Evolutionary conservation across 139 green algal genomes (phyloP), one percentile per base, ranked within the genome.

Genomic region (Chlorella vulgaris): DNA sequence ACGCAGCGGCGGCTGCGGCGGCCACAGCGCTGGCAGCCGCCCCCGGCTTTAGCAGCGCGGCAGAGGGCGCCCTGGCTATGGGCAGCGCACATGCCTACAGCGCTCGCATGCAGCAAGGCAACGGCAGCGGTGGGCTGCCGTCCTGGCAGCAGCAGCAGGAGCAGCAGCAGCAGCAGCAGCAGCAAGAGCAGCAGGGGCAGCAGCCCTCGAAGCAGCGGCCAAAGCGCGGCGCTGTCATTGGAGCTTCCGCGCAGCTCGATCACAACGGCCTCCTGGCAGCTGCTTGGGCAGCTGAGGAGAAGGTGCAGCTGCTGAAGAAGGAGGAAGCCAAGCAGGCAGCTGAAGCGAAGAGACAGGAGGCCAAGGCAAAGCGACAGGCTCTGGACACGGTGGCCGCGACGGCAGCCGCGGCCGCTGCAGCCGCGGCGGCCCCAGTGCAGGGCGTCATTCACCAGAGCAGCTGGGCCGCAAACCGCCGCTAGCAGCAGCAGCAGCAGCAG

Each of bases 221-320:
- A 2, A 75, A 70, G n/a, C 83, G 91, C 28, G 82, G 40, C 71
- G 91, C 88, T 8, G 74, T 91, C 4, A 94, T 94, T 40, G 90
- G 90, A 6, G 86, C 90, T 21, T 76, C 83, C 1, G 82, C 91
- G 2, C 84, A 93, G 85, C 87, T 94, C 51, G 93, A 90, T 74
- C 51, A 67, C 35, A 70, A 88, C 75, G 88, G 66, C 0, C 66
- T 81, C 18, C 1, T 78, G 29, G 74, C 58, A 33, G 81, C 74
- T 7, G 69, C 35, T 15, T 36, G 36, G 22, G 53, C 70, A 15
- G 76, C 65, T 3, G 53, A 73, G 53, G 81, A 86, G 81, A 38
- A 80, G 77, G 42, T 74, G 71, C 69, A 80, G 63, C 65, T 67
- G 58, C 75, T 81, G 78, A 60, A 79, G 60, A 81, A 88, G 67